Base-by-base conservation (phyloP, 805 yeast genomes). In the Saturnispora silvae region DNA sequence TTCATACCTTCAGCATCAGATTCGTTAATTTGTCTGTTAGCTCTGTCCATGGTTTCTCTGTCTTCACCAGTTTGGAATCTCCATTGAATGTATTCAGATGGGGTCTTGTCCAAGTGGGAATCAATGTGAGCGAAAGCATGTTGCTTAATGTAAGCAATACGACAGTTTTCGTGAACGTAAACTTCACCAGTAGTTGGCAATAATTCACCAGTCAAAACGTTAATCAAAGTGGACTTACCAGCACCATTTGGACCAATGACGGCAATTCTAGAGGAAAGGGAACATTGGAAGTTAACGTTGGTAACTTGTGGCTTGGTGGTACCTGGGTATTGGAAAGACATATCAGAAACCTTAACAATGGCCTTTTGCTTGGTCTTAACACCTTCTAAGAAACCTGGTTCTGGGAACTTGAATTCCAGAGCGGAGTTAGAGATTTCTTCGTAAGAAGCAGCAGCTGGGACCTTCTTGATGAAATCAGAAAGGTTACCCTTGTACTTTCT, bases 21-120 rank as follows among this genome's bases (percentile, higher is more conserved):
- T 75, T 92, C 98, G 64, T 82, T 86, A 67, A 92, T 86, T 67
- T 81, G 89, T 77, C 98, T 85, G 68, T 94, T 85, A 65, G 97
- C 98, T 76, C 97, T 84, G 77, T 92, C 98, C 98, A 92, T 92
- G 71, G 98, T 92, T 77, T 92, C 98, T 76, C 98, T 86, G 72
- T 92, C 98, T 77, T 92, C 98, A 87, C 98, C 98, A 64, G 98
- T 92, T 77, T 92, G 98, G 96, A 89, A 92, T 81, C 98, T 92
- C 98, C 98, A 92, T 76, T 92, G 98, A 59, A 92, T 92, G 76
- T 92, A 92, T 77, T 92, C 98, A 60, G 96, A 86, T 64, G 98
- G 98, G 62, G 99, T 92, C 79, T 82, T 84, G 79, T 92, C 99
- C 67, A 89, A 77, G 67, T 92, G 98, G 64, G 82, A 77, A 70